Evolutionary conservation across 2,329 filamentous ascomycete genomes (phyloP), one percentile per base, ranked within the genome.

Genomic region (Fusarium nisikadoi): DNA sequence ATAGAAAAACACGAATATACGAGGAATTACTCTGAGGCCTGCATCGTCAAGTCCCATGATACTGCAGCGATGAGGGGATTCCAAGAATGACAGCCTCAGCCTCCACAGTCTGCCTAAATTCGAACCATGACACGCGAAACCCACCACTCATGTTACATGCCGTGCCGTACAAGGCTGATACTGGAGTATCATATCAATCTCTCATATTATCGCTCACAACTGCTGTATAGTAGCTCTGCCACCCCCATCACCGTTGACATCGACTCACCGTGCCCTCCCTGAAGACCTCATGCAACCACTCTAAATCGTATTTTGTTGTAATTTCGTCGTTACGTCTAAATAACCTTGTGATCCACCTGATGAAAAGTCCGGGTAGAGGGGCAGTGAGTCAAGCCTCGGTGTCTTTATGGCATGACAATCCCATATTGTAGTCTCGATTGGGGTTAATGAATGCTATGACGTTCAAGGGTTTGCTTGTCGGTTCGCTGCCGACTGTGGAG

Each of bases 91-190:
- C 39, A 62, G 20, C 63, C 67, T 65, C 63, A 73, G 70, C 71
- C 71, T 65, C 71, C 71, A 74, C 53, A 46, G 55, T 69, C 68
- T 73, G 71, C 71, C 71, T 72, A 73, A 72, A 62, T 68, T 52
- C 71, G 56, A 59, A 72, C 66, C 70, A 59, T 58, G 57, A 49
- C 45, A 12, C 43, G 43, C 53, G 45, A 23, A 58, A 54, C 54
- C 57, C 65, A 65, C 65, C 55, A 70, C 25, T 69, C n/a, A 61
- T 16, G 55, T 23, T 31, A 33, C 33, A 23, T 33, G 52, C 50
- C 47, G 70, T 71, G 70, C 70, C 70, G 70, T 65, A 72, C 65
- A 45, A 67, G 70, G 65, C 70, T 72, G 70, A 72, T 69, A 68
- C 11, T 31, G 49, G 49, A 27, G 38, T 41, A 43, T 41, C 25